A percentile compares a stretch with the other conserved stretches of the same genome.
phyloP scores from a whole-genome alignment of 768 basidiomycete genomes.

The Hericium coralloides region DNA sequence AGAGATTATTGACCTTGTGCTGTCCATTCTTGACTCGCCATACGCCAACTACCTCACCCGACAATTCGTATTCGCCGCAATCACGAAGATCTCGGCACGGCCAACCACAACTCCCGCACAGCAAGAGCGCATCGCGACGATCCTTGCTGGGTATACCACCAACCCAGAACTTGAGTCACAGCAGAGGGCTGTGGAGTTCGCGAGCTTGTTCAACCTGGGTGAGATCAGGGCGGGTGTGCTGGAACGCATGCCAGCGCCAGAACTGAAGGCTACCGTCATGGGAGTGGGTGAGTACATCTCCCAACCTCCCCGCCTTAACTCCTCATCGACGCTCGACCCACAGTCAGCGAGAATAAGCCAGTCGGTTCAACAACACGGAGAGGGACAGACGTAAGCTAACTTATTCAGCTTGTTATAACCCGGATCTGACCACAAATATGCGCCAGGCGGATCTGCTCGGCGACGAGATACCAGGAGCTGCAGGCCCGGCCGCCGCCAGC shows the following conservation, averaged over 20 bases:
- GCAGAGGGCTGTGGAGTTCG: constrained; percentile 94
- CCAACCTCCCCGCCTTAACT: neutral
- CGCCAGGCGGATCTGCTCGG: constrained; percentile 67
- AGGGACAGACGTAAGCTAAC: constrained; percentile 53
- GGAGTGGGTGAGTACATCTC: constrained; percentile 58
- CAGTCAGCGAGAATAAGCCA: constrained; percentile 93
- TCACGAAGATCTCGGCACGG: constrained; percentile 87
- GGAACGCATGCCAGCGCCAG: constrained; percentile 98
- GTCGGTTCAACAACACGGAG: constrained; percentile 78
- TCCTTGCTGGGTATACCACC: constrained; percentile 75
- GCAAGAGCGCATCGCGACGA: constrained; percentile 69
- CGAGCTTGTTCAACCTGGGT: constrained; percentile 69
- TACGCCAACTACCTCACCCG: constrained; percentile 87
- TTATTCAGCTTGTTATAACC: neutral
- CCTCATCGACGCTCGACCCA: neutral
- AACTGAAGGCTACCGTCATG: constrained; percentile 94
- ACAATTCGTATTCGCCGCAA: constrained; percentile 83
- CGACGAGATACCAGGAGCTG: constrained; percentile 45
- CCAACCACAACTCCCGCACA: constrained; percentile 54
- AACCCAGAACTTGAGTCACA: constrained; percentile 93
- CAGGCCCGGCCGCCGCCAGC: constrained; percentile 33
- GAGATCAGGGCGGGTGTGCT: constrained; percentile 78
- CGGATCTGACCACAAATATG: neutral
- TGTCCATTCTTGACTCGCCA: constrained; percentile 85
- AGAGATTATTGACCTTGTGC: constrained; percentile 77